Conservation (phyloP, 192 early-diverging fungal species). For the Haplosporangium gracile region DNA sequence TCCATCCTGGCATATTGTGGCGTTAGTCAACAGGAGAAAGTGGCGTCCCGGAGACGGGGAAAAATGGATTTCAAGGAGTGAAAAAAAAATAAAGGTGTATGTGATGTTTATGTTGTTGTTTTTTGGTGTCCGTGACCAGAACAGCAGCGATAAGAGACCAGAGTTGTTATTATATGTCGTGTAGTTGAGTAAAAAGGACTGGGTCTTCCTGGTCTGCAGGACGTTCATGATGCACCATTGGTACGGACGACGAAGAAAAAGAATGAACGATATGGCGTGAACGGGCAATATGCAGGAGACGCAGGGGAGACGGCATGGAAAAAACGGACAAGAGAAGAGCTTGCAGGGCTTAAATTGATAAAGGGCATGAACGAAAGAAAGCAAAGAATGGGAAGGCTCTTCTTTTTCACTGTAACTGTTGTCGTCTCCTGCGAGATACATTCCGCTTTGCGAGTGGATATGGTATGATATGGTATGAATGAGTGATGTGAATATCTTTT, state of each 20-base stretch:
- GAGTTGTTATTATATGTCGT: neutral
- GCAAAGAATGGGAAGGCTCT: neutral
- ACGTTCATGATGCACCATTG: neutral
- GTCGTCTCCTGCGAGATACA: neutral
- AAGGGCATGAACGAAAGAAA: neutral
- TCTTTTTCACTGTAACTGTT: neutral
- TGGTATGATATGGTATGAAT: neutral
- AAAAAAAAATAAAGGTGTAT: neutral
- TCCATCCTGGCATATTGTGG: neutral
- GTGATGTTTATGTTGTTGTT: neutral
- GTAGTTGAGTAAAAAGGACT: neutral
- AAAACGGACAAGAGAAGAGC: conserved; percentile 1
- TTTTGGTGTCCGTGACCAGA: neutral
- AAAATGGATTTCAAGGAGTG: neutral
- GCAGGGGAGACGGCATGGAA: neutral
- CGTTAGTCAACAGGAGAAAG: conserved; percentile 3
- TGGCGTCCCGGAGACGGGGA: neutral
- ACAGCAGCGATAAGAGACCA: neutral
- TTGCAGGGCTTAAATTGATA: neutral
- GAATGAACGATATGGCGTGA: neutral
- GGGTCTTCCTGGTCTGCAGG: neutral
- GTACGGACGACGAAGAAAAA: neutral
- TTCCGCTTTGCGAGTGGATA: neutral
- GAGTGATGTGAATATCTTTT: neutral
- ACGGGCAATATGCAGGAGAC: neutral